Conservation (phyloP, 2,329 filamentous ascomycete species). For the Diaporthe sp. region DNA sequence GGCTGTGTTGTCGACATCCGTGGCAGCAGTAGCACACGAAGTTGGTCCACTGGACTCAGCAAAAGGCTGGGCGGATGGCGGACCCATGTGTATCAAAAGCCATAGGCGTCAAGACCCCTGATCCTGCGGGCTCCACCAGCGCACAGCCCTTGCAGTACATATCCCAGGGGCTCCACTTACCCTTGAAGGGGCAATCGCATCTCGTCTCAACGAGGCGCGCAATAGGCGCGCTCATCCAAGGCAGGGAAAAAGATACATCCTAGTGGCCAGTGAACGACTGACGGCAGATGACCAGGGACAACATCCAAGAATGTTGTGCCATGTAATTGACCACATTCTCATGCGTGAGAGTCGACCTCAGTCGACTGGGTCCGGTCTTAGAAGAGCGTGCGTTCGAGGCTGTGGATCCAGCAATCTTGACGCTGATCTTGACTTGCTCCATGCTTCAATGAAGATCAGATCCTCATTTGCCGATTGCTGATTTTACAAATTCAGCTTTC, state of each 20-base stretch:
- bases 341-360: neutral
- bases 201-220: neutral
- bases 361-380: neutral
- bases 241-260: neutral
- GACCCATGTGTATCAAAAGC: neutral
- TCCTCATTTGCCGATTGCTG: constrained; percentile 3
- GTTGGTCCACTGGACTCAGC: neutral
- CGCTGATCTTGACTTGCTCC: constrained; percentile 4
- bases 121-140: constrained; percentile 14
- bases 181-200: neutral
- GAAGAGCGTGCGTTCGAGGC: neutral
- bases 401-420: constrained; percentile 16
- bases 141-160: constrained; percentile 22
- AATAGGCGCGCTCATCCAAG: constrained; percentile 1
- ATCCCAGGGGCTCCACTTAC: neutral
- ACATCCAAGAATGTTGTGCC: neutral
- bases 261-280: neutral
- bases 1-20: neutral
- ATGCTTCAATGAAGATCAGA: constrained; percentile 24
- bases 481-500: constrained; percentile 3
- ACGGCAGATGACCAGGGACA: neutral
- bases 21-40: neutral
- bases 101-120: constrained; percentile 19
- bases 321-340: neutral
- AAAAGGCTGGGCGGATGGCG: constrained; percentile 3